Evolutionary conservation across 805 yeast genomes (phyloP), one percentile per base, ranked within the genome.

Genomic region (Lipomyces chichibuensis): DNA sequence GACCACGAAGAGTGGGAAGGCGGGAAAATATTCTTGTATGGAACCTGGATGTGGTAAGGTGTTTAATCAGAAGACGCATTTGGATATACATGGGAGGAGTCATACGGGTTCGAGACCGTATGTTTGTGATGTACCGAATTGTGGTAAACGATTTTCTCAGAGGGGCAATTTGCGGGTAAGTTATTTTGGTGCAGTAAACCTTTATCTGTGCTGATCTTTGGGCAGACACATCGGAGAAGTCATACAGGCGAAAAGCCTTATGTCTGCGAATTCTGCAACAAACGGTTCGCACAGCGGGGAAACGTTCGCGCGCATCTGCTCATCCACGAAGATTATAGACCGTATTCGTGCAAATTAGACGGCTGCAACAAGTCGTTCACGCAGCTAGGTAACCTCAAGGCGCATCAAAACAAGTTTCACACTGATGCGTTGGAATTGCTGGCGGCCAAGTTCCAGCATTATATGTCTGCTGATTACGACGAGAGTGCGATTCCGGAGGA

Each of bases 181-280:
- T 43, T 20, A 29, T 17, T 49, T 43, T 53, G 25, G 35, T 49
- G 17, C 17, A 32, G 8, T 54, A 6, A 17, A 2, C 4, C 2
- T 32, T 57, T 11, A 7, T 35, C 17, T 13, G 55, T 20, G 55
- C 61, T 51, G 17, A 37, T 9, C 3, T 29, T 20, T 3, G 4
- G 33, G 14, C 52, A 65, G 66, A 92, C 97, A 0, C 97, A 92
- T 79, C 81, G 87, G 74, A 81, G 97, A 70, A 81, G 92, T 43
- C 97, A 92, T 74, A 92, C 97, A 0, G 97, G 97, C 33, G 97
- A 93, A 74, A 90, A 90, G 75, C 98, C 98, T 3, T 93, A 88
- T 75, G 81, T 84, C 49, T 93, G 98, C 80, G 87, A 86, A 23
- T 78, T 84, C 9, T 93, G 98, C 78, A 85, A 85, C 27, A 85